Evolutionary conservation across 257 asterid species (phyloP).

Genomic region (Osmanthus fragrans): DNA sequence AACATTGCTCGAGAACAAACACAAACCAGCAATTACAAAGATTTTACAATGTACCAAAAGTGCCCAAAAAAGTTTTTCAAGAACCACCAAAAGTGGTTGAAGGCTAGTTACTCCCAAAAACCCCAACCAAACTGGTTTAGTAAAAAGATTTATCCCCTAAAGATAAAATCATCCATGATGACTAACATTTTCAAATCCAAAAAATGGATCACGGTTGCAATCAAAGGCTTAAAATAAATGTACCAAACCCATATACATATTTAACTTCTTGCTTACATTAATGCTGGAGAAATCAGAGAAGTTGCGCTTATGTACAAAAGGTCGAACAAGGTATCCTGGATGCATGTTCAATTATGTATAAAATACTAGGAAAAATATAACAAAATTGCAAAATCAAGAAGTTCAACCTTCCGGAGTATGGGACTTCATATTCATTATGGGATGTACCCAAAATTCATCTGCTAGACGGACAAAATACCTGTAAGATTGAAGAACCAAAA

Average conservation of each 20-base stretch:
- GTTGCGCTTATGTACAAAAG: constrained; percentile 31
- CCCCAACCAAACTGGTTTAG: no score
- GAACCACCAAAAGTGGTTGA: no score
- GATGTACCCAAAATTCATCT: constrained; percentile 41
- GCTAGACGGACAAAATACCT: constrained; percentile 27
- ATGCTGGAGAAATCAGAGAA: background rate
- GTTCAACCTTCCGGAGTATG: constrained; percentile 34
- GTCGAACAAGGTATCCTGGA: constrained; percentile 10
- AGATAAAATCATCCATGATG: no score
- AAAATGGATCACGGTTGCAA: background rate
- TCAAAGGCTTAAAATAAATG: background rate
- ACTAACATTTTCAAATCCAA: background rate
- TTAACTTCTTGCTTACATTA: background rate
- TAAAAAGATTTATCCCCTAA: no score
- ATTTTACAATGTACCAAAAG: no score
- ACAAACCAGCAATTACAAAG: no score
- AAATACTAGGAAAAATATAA: constrained; percentile 35
- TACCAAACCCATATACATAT: background rate
- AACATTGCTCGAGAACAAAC: no score
- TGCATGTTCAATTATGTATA: constrained; percentile 31
- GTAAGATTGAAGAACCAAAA: constrained; percentile 10
- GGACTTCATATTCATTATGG: constrained; percentile 30
- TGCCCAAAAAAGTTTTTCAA: no score
- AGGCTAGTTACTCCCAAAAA: no score
- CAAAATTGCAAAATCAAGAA: constrained; percentile 49